Percentiles rank a stretch among this genome's conserved stretches.
Conservation (phyloP, 176 grass and related monocot genomes). For the Bromus sterilis region DNA sequence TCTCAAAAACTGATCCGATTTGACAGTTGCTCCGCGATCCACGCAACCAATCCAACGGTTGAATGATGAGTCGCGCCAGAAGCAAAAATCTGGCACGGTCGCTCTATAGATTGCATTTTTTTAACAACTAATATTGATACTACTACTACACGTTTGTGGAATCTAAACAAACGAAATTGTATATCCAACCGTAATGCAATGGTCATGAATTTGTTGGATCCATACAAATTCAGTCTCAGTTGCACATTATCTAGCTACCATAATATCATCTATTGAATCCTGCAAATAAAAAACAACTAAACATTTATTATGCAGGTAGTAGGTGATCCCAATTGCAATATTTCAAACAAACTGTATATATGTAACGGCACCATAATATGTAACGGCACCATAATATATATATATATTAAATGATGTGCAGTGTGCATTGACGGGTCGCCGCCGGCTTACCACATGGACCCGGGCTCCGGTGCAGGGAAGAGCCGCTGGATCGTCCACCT, state of each 20-base stretch:
- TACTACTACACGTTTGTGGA: no score
- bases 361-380: not conserved
- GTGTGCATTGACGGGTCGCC: slow-evolving; percentile 77
- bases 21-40: no score
- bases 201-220: not conserved
- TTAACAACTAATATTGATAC: no score
- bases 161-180: no score
- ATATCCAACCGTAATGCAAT: not conserved
- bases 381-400: not conserved
- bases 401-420: slow-evolving; percentile 14
- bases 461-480: slow-evolving; percentile 44
- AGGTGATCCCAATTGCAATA: no score
- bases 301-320: no score
- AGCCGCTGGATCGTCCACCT: slow-evolving; percentile 69
- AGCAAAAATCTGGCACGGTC: no score
- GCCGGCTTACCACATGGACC: slow-evolving; percentile 72
- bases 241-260: not conserved
- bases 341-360: not conserved
- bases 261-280: not conserved
- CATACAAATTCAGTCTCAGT: not conserved
- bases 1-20: no score
- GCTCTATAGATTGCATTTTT: no score
- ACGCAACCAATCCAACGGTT: no score
- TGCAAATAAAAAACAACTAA: no score
- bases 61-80: no score